A percentile compares a stretch with the other conserved stretches of the same genome.
Evolutionary conservation across 495 filamentous ascomycete species (phyloP).

Genomic region (Acidiella bohemica): DNA sequence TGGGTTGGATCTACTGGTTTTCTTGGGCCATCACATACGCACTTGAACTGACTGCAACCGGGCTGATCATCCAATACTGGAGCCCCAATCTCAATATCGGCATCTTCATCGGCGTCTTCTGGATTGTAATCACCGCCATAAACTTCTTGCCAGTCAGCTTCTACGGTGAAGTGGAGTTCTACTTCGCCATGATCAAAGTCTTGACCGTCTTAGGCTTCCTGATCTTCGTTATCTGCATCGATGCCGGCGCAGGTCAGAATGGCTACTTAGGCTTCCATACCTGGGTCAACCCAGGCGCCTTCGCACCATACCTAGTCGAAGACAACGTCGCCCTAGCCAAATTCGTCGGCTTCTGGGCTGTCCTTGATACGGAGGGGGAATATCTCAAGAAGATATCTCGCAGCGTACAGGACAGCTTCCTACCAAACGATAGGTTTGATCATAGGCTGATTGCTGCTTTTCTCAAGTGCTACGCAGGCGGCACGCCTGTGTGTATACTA

Average conservation of each 20-base stretch:
- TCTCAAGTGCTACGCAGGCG: too few relatives aligned
- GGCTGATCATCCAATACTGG: slow-evolving; percentile 41
- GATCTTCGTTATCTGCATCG: slow-evolving; percentile 33
- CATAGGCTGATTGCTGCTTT: too few relatives aligned
- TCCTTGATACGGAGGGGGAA: too few relatives aligned
- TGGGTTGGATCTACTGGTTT: slow-evolving; percentile 32
- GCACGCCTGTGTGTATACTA: too few relatives aligned
- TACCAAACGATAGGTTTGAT: too few relatives aligned
- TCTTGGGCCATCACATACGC: slow-evolving; percentile 17
- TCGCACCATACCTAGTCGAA: slow-evolving; percentile 29
- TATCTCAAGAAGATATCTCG: too few relatives aligned
- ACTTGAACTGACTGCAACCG: slow-evolving; percentile 26
- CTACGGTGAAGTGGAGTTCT: slow-evolving; percentile 38
- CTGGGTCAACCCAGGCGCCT: slow-evolving; percentile 46
- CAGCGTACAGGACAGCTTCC: too few relatives aligned
- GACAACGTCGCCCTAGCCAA: slow-evolving; percentile 18
- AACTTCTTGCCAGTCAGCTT: slow-evolving; percentile 32
- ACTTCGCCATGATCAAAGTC: slow-evolving; percentile 35
- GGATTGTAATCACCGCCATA: slow-evolving; percentile 15
- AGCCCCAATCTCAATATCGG: slow-evolving; percentile 23
- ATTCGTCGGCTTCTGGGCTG: slow-evolving; percentile 28
- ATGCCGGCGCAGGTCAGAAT: slow-evolving; percentile 33
- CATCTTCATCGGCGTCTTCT: slow-evolving; percentile 35
- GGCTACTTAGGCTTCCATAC: slow-evolving; percentile 51
- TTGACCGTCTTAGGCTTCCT: slow-evolving; percentile 32